Evolutionary conservation across 192 early-diverging fungal genomes (phyloP).

Genomic region (Gonapodya sp.): DNA sequence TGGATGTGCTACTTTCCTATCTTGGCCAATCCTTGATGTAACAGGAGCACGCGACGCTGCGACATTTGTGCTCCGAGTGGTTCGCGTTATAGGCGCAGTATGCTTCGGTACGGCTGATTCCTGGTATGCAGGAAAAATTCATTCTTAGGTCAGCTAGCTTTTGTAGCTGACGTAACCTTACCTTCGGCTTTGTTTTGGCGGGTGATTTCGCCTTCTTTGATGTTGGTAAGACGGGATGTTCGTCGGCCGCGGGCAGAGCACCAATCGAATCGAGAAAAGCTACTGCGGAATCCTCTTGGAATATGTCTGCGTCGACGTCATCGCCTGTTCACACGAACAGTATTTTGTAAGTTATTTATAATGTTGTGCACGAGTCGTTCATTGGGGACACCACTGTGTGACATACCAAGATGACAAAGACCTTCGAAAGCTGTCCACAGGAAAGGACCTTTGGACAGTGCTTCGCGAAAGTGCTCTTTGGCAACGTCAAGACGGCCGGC

Average conservation of each 20-base stretch:
- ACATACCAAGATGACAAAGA: slow-evolving; percentile 37
- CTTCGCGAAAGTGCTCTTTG: slow-evolving; percentile 24
- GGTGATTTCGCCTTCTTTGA: neutral
- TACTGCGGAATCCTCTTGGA: slow-evolving; percentile 10
- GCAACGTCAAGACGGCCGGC: slow-evolving; percentile 25
- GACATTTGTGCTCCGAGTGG: neutral
- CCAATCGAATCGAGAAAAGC: slow-evolving; percentile 11
- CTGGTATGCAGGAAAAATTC: too few relatives aligned
- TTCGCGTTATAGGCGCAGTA: neutral
- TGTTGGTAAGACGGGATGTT: neutral
- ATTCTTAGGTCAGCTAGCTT: too few relatives aligned
- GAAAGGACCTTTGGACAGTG: slow-evolving; percentile 31
- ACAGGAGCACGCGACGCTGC: neutral
- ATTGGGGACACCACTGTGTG: neutral
- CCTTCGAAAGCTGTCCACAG: slow-evolving; percentile 38
- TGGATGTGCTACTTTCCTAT: neutral
- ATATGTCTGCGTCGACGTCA: neutral
- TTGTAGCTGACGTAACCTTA: neutral
- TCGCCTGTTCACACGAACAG: too few relatives aligned
- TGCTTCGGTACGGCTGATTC: too few relatives aligned
- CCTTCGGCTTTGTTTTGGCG: neutral
- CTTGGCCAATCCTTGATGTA: too few relatives aligned
- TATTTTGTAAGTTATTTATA: too few relatives aligned
- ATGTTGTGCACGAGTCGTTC: too few relatives aligned
- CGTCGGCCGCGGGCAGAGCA: slow-evolving; percentile 11